Conservation (phyloP, 331 rosid genomes). For the Arachis monticola region DNA sequence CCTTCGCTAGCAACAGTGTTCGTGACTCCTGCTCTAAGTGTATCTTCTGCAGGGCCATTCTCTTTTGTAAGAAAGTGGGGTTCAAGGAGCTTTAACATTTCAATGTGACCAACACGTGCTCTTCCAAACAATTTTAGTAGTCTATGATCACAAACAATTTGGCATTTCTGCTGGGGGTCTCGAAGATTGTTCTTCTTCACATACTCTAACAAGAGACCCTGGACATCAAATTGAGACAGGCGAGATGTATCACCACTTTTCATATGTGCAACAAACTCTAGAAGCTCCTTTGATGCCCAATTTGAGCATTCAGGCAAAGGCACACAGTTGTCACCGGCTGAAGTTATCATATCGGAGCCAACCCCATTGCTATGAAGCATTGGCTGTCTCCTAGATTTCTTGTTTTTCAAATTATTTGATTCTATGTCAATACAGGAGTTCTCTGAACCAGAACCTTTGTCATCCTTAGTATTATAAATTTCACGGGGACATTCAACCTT, state of each 20-base stretch:
- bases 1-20: conserved; percentile 52
- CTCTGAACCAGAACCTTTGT: conserved; percentile 52
- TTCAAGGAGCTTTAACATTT: conserved; percentile 88
- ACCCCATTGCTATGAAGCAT: conserved; percentile 42
- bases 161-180: conserved; percentile 74
- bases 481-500: conserved; percentile 49
- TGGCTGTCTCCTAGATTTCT: conserved; percentile 47
- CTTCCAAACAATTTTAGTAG: conserved; percentile 77
- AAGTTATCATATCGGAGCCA: conserved; percentile 43
- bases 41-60: conserved; percentile 43
- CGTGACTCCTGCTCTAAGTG: conserved; percentile 44
- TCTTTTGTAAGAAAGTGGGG: conserved; percentile 69
- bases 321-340: conserved; percentile 43
- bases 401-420: conserved; percentile 52
- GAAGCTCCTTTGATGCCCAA: conserved; percentile 92
- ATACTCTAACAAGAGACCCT: conserved; percentile 76
- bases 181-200: conserved; percentile 72
- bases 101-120: conserved; percentile 68
- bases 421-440: conserved; percentile 63
- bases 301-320: conserved; percentile 50
- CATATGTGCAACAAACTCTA: conserved; percentile 91
- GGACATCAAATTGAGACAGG: conserved; percentile 70
- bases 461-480: conserved; percentile 49
- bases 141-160: conserved; percentile 79
- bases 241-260: conserved; percentile 75